Evolutionary conservation across 192 early-diverging fungal genomes (phyloP), one percentile per base, ranked within the genome.

Genomic region (Entomortierella parvispora): DNA sequence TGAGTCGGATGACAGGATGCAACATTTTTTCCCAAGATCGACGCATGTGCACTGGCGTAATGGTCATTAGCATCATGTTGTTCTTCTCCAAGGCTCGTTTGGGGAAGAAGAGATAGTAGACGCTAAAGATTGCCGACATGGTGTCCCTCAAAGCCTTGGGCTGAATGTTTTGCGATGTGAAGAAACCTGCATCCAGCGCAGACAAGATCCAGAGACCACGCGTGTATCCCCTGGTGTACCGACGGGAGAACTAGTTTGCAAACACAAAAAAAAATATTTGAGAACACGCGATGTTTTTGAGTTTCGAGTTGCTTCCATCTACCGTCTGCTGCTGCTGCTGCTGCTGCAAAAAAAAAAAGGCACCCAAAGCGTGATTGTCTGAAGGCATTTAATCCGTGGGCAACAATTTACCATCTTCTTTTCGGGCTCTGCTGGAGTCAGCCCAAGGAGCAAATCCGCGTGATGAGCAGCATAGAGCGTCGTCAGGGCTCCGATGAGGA

Each of bases 141-240:
- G 92, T 81, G 68, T 99, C 93, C 5, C 93, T 84, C 25, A 95
- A 69, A 58, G 83, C 84, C 55, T 89, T 90, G 1, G 94, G 94
- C 20, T 84, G 80, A 29, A 97, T 83, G 29, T 83, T 69, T 90
- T 96, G 93, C 12, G 94, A 93, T 0, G 94, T 96, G 65, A 95
- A 90, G 81, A 96, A 97, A 0, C 96, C 97, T 2, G 96, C 97
- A 63, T 99, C 97, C n/a, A 97, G 79, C 3, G 92, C 94, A 1
- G 94, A 94, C 52, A 95, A 71, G 34, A 97, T 80, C 92, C 94
- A 97, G 0, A 95, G 90, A 14, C 93, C 93, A 17, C 97, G 88
- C 67, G 93, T 97, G 79, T 93, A 99, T 80, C 88, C 94, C 14
- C 90, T 87, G 40, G 91, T 95, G 82, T 99, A 99, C 84, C 91